Evolutionary conservation across 139 green algal genomes (phyloP).

Genomic region (Chlorella sp.): DNA sequence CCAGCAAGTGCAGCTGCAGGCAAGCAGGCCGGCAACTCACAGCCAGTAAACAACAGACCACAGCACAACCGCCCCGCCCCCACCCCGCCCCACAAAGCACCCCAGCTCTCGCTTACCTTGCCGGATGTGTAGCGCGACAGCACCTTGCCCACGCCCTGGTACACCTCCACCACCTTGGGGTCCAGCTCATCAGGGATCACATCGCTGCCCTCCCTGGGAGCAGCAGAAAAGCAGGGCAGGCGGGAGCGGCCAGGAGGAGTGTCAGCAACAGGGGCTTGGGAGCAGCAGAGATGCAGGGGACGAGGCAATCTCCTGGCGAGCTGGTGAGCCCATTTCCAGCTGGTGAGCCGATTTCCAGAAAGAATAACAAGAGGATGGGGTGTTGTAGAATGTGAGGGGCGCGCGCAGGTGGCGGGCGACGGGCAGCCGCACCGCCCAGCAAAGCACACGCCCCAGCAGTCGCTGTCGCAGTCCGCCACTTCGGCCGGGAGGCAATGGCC

Average conservation of each 20-base stretch:
- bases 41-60: no score
- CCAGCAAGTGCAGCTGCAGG: no score
- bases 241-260: no score
- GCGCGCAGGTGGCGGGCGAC: not conserved
- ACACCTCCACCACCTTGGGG: slow-evolving; percentile 82
- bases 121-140: slow-evolving; percentile 79
- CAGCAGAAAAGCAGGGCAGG: no score
- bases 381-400: not conserved
- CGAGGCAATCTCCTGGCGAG: no score
- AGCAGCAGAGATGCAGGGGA: not conserved
- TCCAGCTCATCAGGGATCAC: slow-evolving; percentile 67
- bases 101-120: slow-evolving; percentile 71
- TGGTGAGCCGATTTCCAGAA: not conserved
- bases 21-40: no score
- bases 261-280: no score
- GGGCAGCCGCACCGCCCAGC: not conserved
- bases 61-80: no score
- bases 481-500: slow-evolving; percentile 31
- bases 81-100: no score
- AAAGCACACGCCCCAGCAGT: not conserved
- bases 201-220: slow-evolving; percentile 29
- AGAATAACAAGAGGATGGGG: not conserved
- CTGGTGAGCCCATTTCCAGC: not conserved
- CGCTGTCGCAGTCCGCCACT: slow-evolving; percentile 55
- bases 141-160: slow-evolving; percentile 75